A percentile compares a stretch with the other conserved stretches of the same genome.
Conservation (phyloP, 768 basidiomycete species). For the Suillus ampliporus region DNA sequence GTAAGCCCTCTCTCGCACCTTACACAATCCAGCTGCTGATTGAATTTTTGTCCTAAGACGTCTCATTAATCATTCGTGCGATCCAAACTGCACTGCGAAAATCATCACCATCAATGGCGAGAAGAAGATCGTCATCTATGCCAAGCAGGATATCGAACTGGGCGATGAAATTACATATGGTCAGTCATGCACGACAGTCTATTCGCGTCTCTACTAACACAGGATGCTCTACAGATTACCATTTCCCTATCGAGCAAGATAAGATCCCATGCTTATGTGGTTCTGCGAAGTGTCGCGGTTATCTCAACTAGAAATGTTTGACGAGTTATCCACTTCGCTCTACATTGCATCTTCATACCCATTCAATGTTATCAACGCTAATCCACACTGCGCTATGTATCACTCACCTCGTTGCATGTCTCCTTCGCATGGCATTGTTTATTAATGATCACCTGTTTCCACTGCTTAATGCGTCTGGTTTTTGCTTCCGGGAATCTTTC, state of each 20-base stretch:
- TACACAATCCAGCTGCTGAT: slow-evolving; percentile 11
- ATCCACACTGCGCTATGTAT: slow-evolving; percentile 38
- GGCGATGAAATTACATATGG: slow-evolving; percentile 99
- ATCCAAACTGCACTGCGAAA: slow-evolving; percentile 91
- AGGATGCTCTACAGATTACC: slow-evolving; percentile 72
- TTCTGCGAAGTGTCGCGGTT: slow-evolving; percentile 90
- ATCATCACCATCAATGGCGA: slow-evolving; percentile 90
- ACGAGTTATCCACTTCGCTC: slow-evolving; percentile 13
- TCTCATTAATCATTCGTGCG: slow-evolving; percentile 98
- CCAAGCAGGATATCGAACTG: slow-evolving; percentile 93
- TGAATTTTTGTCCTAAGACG: slow-evolving; percentile 58
- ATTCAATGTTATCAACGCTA: slow-evolving; percentile 20
- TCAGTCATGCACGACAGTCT: slow-evolving; percentile 44
- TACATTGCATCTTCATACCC: slow-evolving; percentile 14
- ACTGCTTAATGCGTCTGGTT: neutral
- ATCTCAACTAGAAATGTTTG: slow-evolving; percentile 77
- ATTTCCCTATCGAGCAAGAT: slow-evolving; percentile 98
- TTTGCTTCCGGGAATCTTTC: no score
- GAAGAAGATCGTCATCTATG: slow-evolving; percentile 99
- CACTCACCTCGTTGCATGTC: slow-evolving; percentile 32
- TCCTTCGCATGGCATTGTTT: slow-evolving; percentile 14
- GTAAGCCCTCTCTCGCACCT: slow-evolving; percentile 52
- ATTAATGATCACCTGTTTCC: slow-evolving; percentile 13
- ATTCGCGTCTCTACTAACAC: neutral
- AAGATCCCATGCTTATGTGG: slow-evolving; percentile 95